These are phyloP conservation scores for Vitis hybrid DNA, from an alignment of 177 flowering plant genomes.

Conservation along the genomic window DNA sequence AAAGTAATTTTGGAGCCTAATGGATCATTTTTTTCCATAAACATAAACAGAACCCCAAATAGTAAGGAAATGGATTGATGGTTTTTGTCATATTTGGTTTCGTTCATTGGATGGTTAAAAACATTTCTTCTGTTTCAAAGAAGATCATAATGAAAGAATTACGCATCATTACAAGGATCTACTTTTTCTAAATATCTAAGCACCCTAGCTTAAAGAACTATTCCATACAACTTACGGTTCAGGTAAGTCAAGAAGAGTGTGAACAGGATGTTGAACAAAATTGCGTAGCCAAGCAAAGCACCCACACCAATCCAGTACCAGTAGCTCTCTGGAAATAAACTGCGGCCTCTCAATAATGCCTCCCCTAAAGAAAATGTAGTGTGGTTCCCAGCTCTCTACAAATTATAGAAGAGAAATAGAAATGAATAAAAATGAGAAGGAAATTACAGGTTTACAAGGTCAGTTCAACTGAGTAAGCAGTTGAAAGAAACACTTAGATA, in stretches of 20 bases:
- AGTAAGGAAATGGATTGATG: too few species aligned
- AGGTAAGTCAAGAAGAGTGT: slow-evolving; percentile 68
- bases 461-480: not conserved
- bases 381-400: slow-evolving; percentile 40
- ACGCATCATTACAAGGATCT: too few species aligned
- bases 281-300: slow-evolving; percentile 69
- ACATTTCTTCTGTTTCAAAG: too few species aligned
- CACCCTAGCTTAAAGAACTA: not conserved
- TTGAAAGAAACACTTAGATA: not conserved
- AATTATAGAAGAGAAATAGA: slow-evolving; percentile 2
- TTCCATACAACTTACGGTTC: slow-evolving; percentile 61
- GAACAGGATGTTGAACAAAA: slow-evolving; percentile 65
- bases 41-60: too few species aligned
- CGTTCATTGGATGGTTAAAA: too few species aligned
- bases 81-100: too few species aligned
- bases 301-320: slow-evolving; percentile 98
- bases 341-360: slow-evolving; percentile 53
- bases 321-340: slow-evolving; percentile 66
- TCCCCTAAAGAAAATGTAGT: slow-evolving; percentile 45
- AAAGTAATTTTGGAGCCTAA: too few species aligned
- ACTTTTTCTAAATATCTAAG: too few species aligned
- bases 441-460: too few species aligned
- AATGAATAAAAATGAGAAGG: not conserved
- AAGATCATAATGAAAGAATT: too few species aligned
- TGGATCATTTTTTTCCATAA: too few species aligned